Evolutionary conservation across 331 rosid species (phyloP).

Genomic region (Acacia concinna): DNA sequence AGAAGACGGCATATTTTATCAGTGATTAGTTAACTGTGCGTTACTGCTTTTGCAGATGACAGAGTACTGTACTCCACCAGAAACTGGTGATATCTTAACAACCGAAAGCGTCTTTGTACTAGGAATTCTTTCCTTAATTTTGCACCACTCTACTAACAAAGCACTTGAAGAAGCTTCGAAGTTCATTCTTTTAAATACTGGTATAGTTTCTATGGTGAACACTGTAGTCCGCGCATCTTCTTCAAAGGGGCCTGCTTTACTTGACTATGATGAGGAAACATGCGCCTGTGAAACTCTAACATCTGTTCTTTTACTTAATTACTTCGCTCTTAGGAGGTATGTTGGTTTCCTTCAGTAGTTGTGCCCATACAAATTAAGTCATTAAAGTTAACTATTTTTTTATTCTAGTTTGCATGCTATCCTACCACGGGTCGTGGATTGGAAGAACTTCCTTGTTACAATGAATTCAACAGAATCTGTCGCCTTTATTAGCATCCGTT

Average conservation of each 20-base stretch:
- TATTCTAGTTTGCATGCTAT: slow-evolving; percentile 59
- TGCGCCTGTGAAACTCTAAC: slow-evolving; percentile 52
- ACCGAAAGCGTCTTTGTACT: slow-evolving; percentile 53
- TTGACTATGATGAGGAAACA: slow-evolving; percentile 66
- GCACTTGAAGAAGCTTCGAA: slow-evolving; percentile 75
- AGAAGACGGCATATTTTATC: neutral
- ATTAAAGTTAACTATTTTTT: slow-evolving; percentile 26
- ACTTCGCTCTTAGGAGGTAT: slow-evolving; percentile 72
- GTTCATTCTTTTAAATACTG: slow-evolving; percentile 57
- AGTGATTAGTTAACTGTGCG: slow-evolving; percentile 32
- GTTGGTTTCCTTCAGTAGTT: slow-evolving; percentile 22
- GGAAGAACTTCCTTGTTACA: slow-evolving; percentile 65
- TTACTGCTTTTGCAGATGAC: slow-evolving; percentile 51
- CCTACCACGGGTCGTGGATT: slow-evolving; percentile 69
- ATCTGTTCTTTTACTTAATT: slow-evolving; percentile 62
- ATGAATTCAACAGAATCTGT: slow-evolving; percentile 45
- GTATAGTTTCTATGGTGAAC: slow-evolving; percentile 49
- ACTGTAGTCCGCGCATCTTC: slow-evolving; percentile 50
- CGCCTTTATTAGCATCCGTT: slow-evolving; percentile 59
- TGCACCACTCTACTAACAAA: slow-evolving; percentile 64
- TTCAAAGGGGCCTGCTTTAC: slow-evolving; percentile 76
- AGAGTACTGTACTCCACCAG: slow-evolving; percentile 45
- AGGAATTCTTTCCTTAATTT: slow-evolving; percentile 66
- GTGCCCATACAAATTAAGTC: slow-evolving; percentile 2
- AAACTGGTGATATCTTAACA: slow-evolving; percentile 46